Conservation (phyloP, 495 filamentous ascomycete species). For the Penicillium longicatenatum region DNA sequence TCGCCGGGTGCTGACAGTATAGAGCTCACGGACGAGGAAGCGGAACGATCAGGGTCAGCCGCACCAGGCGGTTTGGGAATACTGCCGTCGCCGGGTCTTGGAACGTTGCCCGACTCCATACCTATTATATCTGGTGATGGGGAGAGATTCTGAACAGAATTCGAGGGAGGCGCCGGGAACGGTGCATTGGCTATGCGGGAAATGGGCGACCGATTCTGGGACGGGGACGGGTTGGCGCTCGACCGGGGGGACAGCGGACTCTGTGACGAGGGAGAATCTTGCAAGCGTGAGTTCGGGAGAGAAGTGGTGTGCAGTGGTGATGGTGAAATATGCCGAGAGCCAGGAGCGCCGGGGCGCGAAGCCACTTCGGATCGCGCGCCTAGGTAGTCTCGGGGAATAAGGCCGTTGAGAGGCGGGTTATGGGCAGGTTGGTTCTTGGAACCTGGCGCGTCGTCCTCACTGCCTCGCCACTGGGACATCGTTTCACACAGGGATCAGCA, state of each 20-base stretch:
- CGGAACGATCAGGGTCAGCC: slow-evolving; percentile 34
- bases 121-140: slow-evolving; percentile 21
- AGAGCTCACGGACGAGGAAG: slow-evolving; percentile 38
- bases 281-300: slow-evolving; percentile 25
- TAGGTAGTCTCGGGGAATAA: slow-evolving; percentile 38
- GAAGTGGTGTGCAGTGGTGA: slow-evolving; percentile 41
- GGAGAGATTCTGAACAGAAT: slow-evolving; percentile 19
- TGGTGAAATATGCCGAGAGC: slow-evolving; percentile 35
- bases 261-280: slow-evolving; percentile 29
- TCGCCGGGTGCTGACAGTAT: slow-evolving; percentile 34
- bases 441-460: slow-evolving; percentile 27
- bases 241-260: slow-evolving; percentile 36
- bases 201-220: slow-evolving; percentile 25
- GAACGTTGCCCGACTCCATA: slow-evolving; percentile 20
- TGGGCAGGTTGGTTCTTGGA: slow-evolving; percentile 20
- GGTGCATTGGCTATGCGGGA: slow-evolving; percentile 36
- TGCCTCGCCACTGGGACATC: slow-evolving; percentile 47
- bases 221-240: slow-evolving; percentile 26
- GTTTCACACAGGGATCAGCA: slow-evolving; percentile 28
- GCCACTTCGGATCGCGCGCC: slow-evolving; percentile 33
- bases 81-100: slow-evolving; percentile 20
- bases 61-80: slow-evolving; percentile 28
- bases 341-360: slow-evolving; percentile 28
- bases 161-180: slow-evolving; percentile 34
- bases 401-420: slow-evolving; percentile 23